Conservation (phyloP, 2,329 filamentous ascomycete species). For the Colletotrichum cuscutae region DNA sequence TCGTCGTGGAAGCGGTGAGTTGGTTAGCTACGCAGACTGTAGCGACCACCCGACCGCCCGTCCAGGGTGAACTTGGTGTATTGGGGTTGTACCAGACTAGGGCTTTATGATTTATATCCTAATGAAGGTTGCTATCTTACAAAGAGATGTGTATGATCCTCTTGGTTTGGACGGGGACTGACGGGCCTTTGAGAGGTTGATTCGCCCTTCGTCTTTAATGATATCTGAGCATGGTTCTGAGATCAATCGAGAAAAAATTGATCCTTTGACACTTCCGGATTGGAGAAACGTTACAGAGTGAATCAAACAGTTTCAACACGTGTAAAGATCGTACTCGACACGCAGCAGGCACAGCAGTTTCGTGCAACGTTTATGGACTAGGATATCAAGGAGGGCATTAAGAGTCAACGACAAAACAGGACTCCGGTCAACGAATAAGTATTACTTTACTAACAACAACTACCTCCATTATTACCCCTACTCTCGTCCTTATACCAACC, state of each 20-base stretch:
- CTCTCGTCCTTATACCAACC: too few species aligned
- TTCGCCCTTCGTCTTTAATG: background rate
- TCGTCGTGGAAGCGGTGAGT: background rate
- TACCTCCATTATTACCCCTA: too few species aligned
- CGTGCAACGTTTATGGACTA: background rate
- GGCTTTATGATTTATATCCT: background rate
- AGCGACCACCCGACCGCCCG: background rate
- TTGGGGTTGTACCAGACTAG: background rate
- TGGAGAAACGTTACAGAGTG: background rate
- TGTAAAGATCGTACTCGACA: background rate
- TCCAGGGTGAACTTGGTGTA: background rate
- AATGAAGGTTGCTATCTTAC: background rate
- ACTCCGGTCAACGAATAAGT: background rate
- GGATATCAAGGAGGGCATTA: slow-evolving; percentile 4
- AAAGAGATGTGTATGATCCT: background rate
- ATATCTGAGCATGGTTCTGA: background rate
- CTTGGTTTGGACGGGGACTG: background rate
- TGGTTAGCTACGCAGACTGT: background rate
- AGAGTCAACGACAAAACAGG: background rate
- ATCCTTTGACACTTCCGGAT: background rate
- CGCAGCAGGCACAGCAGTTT: background rate
- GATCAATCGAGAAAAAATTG: background rate
- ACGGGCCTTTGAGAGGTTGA: background rate
- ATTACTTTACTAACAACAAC: too few species aligned
- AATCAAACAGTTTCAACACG: background rate